Conservation (phyloP, 2,329 filamentous ascomycete genomes). For the Ophiocordyceps robertsii region DNA sequence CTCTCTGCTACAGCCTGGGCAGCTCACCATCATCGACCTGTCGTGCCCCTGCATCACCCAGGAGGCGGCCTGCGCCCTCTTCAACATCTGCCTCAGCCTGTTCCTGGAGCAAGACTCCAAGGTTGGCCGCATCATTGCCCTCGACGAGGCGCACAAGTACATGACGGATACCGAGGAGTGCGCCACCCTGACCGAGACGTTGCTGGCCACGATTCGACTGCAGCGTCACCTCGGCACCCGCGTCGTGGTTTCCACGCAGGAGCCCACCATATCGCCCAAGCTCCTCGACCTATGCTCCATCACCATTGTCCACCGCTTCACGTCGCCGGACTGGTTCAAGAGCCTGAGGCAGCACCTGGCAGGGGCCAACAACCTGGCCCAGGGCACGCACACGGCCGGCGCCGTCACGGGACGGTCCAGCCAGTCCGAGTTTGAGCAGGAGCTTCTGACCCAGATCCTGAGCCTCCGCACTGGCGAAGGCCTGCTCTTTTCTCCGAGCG, state of each 20-base stretch:
- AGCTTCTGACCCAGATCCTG: conserved; percentile 29
- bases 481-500: conserved; percentile 31
- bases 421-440: conserved; percentile 1
- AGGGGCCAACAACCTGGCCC: conserved; percentile 5
- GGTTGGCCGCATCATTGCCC: conserved; percentile 47
- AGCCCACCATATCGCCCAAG: conserved; percentile 55
- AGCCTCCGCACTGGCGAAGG: conserved; percentile 29
- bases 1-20: conserved; percentile 9
- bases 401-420: not conserved
- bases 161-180: conserved; percentile 44
- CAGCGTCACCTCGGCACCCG: conserved; percentile 58
- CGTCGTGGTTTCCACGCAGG: conserved; percentile 63
- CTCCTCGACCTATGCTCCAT: conserved; percentile 60
- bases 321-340: conserved; percentile 47
- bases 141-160: conserved; percentile 73
- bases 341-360: conserved; percentile 32
- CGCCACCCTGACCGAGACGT: conserved; percentile 42
- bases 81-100: conserved; percentile 55
- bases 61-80: conserved; percentile 55
- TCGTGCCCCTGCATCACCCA: conserved; percentile 58
- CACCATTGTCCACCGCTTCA: conserved; percentile 62
- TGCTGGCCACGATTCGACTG: conserved; percentile 51
- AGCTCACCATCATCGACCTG: conserved; percentile 44
- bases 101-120: conserved; percentile 40
- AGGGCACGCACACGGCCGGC: not conserved